Conservation (phyloP, 352 stramenopile genomes). For the Peronospora belbahrii region DNA sequence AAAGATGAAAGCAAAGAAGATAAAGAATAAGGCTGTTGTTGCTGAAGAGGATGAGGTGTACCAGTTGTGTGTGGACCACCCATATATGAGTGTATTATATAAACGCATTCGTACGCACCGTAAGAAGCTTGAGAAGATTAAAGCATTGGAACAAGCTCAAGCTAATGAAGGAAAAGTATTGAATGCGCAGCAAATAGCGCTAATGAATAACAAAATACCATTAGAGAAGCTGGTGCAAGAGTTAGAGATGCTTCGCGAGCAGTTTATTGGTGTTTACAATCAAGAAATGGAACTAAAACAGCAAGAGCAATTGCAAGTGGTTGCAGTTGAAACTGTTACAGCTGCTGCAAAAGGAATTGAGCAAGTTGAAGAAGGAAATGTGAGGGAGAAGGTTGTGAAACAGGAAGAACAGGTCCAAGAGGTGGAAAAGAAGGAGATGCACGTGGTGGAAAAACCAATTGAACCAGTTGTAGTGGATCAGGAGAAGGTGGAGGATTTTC, state of each 20-base stretch:
- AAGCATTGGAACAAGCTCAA: slow-evolving; percentile 40
- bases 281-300: slow-evolving; percentile 41
- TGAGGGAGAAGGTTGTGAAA: slow-evolving; percentile 3
- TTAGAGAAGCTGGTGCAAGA: slow-evolving; percentile 71
- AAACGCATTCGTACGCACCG: slow-evolving; percentile 75
- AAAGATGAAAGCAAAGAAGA: slow-evolving; percentile 21
- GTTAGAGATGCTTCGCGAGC: slow-evolving; percentile 65
- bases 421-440: background rate
- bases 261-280: slow-evolving; percentile 62
- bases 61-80: slow-evolving; percentile 50
- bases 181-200: slow-evolving; percentile 70
- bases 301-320: slow-evolving; percentile 12
- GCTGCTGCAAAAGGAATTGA: background rate
- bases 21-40: slow-evolving; percentile 17
- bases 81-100: slow-evolving; percentile 75
- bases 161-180: slow-evolving; percentile 47
- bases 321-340: background rate
- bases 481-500: slow-evolving; percentile 31
- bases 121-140: slow-evolving; percentile 86
- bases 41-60: slow-evolving; percentile 32
- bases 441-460: slow-evolving; percentile 1
- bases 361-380: slow-evolving; percentile 8
- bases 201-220: slow-evolving; percentile 52
- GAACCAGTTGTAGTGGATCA: background rate
- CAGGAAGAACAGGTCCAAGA: background rate